A percentile compares a stretch with the other conserved stretches of the same genome.
Evolutionary conservation across 2,329 filamentous ascomycete species (phyloP).

Genomic region (Chrysoporthe puriensis): DNA sequence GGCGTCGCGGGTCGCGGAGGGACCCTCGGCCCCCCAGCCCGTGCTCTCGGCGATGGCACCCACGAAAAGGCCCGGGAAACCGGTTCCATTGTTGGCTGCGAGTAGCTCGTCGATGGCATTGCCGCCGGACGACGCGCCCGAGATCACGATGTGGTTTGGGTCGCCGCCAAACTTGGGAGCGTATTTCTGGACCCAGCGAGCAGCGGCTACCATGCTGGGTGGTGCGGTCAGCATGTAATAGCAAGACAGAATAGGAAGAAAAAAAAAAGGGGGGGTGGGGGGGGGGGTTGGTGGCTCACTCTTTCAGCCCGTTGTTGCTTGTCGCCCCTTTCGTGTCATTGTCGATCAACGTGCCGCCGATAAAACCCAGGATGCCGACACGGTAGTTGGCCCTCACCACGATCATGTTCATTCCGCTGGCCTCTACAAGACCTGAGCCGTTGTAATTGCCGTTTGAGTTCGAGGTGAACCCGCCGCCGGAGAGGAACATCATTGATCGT

Average conservation of each 20-base stretch:
- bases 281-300: neutral
- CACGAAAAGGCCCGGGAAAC: constrained; percentile 20
- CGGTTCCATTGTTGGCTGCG: constrained; percentile 22
- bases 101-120: constrained; percentile 24
- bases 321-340: constrained; percentile 18
- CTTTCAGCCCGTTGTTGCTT: constrained; percentile 21
- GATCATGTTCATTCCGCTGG: constrained; percentile 22
- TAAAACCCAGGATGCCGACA: constrained; percentile 23
- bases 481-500: constrained; percentile 22
- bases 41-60: constrained; percentile 22
- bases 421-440: constrained; percentile 20
- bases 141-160: constrained; percentile 23
- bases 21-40: constrained; percentile 19
- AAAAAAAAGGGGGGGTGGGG: no score
- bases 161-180: constrained; percentile 25
- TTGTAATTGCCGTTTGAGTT: constrained; percentile 25
- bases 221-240: no score
- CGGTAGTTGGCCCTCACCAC: constrained; percentile 22
- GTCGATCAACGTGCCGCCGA: constrained; percentile 19
- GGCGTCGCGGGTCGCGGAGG: constrained; percentile 10
- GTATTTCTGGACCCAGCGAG: constrained; percentile 22
- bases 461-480: constrained; percentile 20
- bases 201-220: constrained; percentile 16
- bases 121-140: constrained; percentile 15
- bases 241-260: no score